Conservation (phyloP, 257 asterid species). For the Scutellaria galericulata region DNA sequence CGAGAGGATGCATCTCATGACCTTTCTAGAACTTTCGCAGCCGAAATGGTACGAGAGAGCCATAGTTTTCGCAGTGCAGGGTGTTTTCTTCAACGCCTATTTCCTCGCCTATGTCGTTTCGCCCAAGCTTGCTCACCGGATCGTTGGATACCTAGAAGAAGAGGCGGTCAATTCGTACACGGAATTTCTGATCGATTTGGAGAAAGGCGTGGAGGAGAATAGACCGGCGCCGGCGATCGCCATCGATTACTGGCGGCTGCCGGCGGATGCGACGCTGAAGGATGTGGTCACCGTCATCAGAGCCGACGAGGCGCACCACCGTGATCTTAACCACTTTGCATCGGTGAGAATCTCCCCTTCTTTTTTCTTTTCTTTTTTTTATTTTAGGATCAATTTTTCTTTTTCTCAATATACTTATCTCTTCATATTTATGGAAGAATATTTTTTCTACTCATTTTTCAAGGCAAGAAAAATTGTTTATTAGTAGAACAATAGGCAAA, state of each 20-base stretch:
- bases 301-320: conserved; percentile 83
- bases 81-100: conserved; percentile 64
- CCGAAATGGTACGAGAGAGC: conserved; percentile 67
- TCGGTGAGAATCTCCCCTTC: conserved; percentile 40
- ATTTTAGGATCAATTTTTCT: too few species aligned
- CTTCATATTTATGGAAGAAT: too few species aligned
- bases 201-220: conserved; percentile 56
- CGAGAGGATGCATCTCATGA: conserved; percentile 80
- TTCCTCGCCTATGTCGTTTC: conserved; percentile 56
- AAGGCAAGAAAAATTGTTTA: too few species aligned
- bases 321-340: conserved; percentile 73
- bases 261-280: conserved; percentile 51
- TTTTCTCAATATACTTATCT: too few species aligned
- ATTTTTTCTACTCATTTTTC: too few species aligned
- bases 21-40: conserved; percentile 60
- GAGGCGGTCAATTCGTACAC: conserved; percentile 77
- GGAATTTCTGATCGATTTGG: conserved; percentile 58
- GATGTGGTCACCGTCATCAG: conserved; percentile 67
- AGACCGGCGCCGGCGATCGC: conserved; percentile 75
- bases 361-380: too few species aligned
- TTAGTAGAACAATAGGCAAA: too few species aligned
- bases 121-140: conserved; percentile 64
- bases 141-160: conserved; percentile 67
- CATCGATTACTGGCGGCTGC: conserved; percentile 66
- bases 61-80: conserved; percentile 62